Evolutionary conservation across 129 eudicot genomes (phyloP).

Genomic region (Solidago caesia): DNA sequence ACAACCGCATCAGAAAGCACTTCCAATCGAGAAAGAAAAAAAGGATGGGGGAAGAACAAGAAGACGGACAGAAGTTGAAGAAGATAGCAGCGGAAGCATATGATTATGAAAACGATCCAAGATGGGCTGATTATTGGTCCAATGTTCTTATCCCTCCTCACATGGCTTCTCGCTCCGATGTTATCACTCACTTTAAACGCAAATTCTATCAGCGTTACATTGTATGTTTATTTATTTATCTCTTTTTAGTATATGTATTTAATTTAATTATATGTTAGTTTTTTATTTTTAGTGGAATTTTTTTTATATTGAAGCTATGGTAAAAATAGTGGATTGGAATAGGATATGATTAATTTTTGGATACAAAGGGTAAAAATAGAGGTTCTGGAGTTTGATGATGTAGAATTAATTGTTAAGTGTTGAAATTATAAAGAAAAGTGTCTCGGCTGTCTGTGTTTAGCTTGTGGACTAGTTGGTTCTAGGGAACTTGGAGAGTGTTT

Average conservation of each 20-base stretch:
- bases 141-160: slow-evolving; percentile 93
- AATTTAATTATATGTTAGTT: not conserved
- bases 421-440: no score
- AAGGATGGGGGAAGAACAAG: slow-evolving; percentile 63
- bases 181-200: slow-evolving; percentile 79
- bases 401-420: no score
- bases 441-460: no score
- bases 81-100: slow-evolving; percentile 81
- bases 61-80: slow-evolving; percentile 80
- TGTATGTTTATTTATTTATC: slow-evolving; percentile 29
- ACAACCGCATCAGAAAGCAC: not conserved
- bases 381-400: no score
- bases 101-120: slow-evolving; percentile 84
- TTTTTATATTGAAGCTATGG: no score
- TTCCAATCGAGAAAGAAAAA: not conserved
- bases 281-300: not conserved
- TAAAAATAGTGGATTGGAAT: no score
- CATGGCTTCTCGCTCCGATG: slow-evolving; percentile 86
- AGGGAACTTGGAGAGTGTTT: no score
- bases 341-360: no score
- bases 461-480: no score
- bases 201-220: slow-evolving; percentile 96
- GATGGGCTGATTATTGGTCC: slow-evolving; percentile 97
- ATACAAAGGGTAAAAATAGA: no score
- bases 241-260: not conserved